phyloP scores from a whole-genome alignment of 495 filamentous ascomycete species.

The Hyphodiscus hymeniophilus region DNA sequence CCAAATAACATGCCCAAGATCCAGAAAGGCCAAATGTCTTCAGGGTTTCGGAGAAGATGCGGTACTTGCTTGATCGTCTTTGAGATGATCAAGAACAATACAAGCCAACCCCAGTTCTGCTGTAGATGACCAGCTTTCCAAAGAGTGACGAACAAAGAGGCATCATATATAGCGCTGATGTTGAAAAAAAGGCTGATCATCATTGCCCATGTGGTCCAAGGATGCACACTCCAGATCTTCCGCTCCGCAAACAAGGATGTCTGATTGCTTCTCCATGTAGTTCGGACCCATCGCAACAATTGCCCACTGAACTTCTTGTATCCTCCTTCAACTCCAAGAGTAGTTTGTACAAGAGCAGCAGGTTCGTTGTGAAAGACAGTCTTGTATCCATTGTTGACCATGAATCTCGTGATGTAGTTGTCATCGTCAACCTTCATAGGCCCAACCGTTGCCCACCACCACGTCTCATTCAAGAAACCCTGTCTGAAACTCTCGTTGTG shows the following conservation, averaged over 20 bases:
- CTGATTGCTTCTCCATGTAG: conserved; percentile 57
- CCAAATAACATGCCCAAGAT: background rate
- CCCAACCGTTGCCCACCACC: conserved; percentile 33
- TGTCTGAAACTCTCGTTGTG: conserved; percentile 34
- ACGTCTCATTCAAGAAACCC: conserved; percentile 49
- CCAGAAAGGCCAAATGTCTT: background rate
- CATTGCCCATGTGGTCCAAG: conserved; percentile 55
- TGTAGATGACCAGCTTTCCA: background rate
- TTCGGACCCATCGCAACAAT: conserved; percentile 53
- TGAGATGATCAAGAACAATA: background rate
- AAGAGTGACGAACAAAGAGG: conserved; percentile 32
- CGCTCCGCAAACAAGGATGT: conserved; percentile 45
- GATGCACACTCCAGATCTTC: conserved; percentile 33
- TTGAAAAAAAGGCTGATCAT: conserved; percentile 51
- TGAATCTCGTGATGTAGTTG: conserved; percentile 60
- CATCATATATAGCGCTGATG: conserved; percentile 49
- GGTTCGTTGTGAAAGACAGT: conserved; percentile 54
- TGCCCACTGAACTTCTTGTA: conserved; percentile 48
- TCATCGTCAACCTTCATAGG: conserved; percentile 57
- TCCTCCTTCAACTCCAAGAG: conserved; percentile 37
- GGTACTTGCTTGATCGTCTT: background rate
- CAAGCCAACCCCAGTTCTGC: background rate
- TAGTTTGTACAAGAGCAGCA: conserved; percentile 51
- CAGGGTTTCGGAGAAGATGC: background rate
- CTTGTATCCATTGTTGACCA: conserved; percentile 45